Conservation (phyloP, 1,284 basidiomycete species). For the Apiotrichum montevideense region DNA sequence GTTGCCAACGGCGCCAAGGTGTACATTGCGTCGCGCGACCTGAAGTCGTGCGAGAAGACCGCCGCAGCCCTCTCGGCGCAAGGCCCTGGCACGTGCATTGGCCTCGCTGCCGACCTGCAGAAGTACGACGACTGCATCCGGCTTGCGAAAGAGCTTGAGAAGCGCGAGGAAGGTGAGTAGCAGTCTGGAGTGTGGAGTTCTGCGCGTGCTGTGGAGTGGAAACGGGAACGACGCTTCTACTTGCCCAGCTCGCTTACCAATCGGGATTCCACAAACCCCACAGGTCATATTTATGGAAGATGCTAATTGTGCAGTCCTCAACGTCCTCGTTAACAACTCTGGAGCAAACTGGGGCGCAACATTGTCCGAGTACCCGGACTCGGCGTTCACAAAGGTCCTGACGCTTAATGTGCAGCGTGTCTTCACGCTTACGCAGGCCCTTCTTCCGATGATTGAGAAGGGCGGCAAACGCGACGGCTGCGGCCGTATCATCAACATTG, state of each 20-base stretch:
- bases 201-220: not conserved
- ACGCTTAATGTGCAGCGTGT: conserved; percentile 64
- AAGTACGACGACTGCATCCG: conserved; percentile 56
- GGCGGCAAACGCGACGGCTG: conserved; percentile 52
- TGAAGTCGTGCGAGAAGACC: conserved; percentile 55
- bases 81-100: conserved; percentile 56
- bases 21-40: conserved; percentile 62
- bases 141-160: conserved; percentile 53
- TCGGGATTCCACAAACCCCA: not conserved
- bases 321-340: conserved; percentile 53
- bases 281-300: not conserved
- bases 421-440: conserved; percentile 63
- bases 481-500: conserved; percentile 61
- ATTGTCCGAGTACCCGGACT: conserved; percentile 56
- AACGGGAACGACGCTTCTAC: too few species aligned
- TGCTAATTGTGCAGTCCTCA: conserved; percentile 7
- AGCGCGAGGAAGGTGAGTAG: conserved; percentile 51
- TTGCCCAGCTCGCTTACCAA: not conserved
- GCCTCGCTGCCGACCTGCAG: conserved; percentile 59
- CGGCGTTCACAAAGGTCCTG: conserved; percentile 49
- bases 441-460: conserved; percentile 57
- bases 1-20: conserved; percentile 60
- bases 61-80: conserved; percentile 55
- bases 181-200: not conserved
- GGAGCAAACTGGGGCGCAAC: conserved; percentile 60